Conservation (phyloP, 768 basidiomycete genomes). For the Leccinellum rugosiceps region DNA sequence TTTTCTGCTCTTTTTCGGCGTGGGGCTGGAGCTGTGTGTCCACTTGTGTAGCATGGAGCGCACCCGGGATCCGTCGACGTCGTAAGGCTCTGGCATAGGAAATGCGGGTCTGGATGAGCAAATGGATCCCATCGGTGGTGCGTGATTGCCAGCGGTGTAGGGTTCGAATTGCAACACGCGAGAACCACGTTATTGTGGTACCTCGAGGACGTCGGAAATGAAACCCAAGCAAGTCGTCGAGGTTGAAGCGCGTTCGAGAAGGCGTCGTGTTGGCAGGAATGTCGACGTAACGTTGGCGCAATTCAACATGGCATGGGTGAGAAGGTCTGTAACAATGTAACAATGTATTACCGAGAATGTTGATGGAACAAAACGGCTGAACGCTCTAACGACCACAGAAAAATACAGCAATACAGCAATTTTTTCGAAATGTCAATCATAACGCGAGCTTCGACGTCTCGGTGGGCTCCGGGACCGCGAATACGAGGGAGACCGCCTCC, state of each 20-base stretch:
- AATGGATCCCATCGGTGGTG: constrained; percentile 23
- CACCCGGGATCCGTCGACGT: background rate
- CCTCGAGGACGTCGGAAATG: constrained; percentile 8
- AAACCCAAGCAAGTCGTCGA: background rate
- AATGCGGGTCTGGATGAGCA: constrained; percentile 21
- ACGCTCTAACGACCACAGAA: background rate
- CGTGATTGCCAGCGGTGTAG: background rate
- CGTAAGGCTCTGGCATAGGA: constrained; percentile 14
- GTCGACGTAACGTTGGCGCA: background rate
- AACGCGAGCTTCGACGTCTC: constrained; percentile 33
- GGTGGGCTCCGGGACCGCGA: constrained; percentile 44
- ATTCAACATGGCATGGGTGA: background rate
- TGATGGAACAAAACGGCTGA: background rate
- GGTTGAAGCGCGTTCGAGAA: background rate
- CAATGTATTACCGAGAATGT: too few relatives aligned
- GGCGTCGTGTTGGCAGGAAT: background rate
- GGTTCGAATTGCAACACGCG: background rate
- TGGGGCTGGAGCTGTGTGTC: constrained; percentile 12
- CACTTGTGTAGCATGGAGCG: constrained; percentile 15
- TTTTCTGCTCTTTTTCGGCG: constrained; percentile 17
- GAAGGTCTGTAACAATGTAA: too few relatives aligned
- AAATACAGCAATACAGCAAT: constrained; percentile 2
- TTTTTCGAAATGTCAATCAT: constrained; percentile 25
- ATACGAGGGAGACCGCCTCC: constrained; percentile 36
- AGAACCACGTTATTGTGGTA: constrained; percentile 8